Base-by-base conservation (phyloP, 257 asterid genomes). In the Petunia secreta region DNA sequence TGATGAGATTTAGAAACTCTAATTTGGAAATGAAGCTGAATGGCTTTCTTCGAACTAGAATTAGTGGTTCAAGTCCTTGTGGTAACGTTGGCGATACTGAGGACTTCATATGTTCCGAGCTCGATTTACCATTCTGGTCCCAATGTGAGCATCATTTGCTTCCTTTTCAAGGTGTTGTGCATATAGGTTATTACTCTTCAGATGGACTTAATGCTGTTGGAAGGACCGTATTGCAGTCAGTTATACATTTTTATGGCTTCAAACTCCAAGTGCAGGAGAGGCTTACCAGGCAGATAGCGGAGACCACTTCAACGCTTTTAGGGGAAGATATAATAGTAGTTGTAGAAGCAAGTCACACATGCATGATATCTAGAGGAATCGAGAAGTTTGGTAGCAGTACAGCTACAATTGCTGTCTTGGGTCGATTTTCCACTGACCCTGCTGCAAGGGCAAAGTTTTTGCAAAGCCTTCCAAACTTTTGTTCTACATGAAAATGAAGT, bases 251-350 rank as follows among this genome's bases (percentile, higher is more conserved):
- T 80, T 93, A 87, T 15, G 97, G 98, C 2, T 94, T 93, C 85
- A 94, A 93, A 82, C 98, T 94, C 64, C 98, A 94, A 86, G 97
- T 94, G 9, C 98, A 94, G 75, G 98, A 94, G 84, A 91, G 97
- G 92, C 91, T 94, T 57, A 91, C 97, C 1, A 88, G 96, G 58
- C 96, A 94, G 87, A 88, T 94, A 81, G 98, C 97, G 0, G 98
- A 94, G 88, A 86, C 92, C 0, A 93, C 84, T 46, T 87, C 97
- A 1, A 82, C 92, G 1, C 40, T 90, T 57, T 68, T 91, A 77
- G 98, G 98, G 10, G 98, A 89, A 74, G 97, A 91, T 69, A 90
- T 91, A 54, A 91, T 91, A 75, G 97, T 93, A 60, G 95, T 94
- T 4, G 95, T 89, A 4, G 98, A 93, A 83, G 98, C 98, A 55